Percentiles rank a stretch among this genome's conserved stretches.
These are phyloP conservation scores for Fusarium paranaense DNA, from an alignment of 2,329 filamentous ascomycete genomes.

Conservation along the genomic window DNA sequence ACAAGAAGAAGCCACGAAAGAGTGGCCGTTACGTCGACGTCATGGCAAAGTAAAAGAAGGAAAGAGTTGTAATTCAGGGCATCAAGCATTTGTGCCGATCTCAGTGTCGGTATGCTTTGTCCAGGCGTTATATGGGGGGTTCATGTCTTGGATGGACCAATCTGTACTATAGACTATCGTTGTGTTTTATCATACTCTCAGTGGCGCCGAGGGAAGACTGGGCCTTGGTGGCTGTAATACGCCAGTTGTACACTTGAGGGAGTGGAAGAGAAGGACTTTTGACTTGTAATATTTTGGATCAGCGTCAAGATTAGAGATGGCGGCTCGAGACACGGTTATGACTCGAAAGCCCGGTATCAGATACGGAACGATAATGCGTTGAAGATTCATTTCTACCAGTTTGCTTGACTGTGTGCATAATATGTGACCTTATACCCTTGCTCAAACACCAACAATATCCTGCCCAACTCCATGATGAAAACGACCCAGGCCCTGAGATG, in stretches of 20 bases:
- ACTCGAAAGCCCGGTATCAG: conserved; percentile 17
- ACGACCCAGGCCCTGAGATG: not conserved
- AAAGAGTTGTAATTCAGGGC: conserved; percentile 11
- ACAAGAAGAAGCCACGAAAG: conserved; percentile 78
- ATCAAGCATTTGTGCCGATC: conserved; percentile 11
- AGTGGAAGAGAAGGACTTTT: conserved; percentile 26
- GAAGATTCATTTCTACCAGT: conserved; percentile 13
- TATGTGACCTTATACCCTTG: not conserved
- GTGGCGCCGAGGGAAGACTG: conserved; percentile 11
- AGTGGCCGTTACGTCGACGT: conserved; percentile 94
- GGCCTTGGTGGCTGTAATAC: conserved; percentile 27
- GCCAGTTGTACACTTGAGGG: conserved; percentile 22
- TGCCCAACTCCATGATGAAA: conserved; percentile 12
- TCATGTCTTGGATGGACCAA: conserved; percentile 30
- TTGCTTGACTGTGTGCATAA: not conserved
- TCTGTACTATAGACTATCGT: conserved; percentile 41
- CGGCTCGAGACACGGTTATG: conserved; percentile 24
- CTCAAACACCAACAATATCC: conserved; percentile 1
- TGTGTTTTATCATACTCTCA: conserved; percentile 33
- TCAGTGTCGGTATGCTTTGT: conserved; percentile 16
- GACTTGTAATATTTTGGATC: conserved; percentile 36
- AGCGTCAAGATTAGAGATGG: conserved; percentile 29
- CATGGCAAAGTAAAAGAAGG: conserved; percentile 75
- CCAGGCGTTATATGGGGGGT: conserved; percentile 36
- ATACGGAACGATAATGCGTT: conserved; percentile 35